Conservation (phyloP, 1,139 yeast species). For the Yamadazyma spencermartinsiae region DNA sequence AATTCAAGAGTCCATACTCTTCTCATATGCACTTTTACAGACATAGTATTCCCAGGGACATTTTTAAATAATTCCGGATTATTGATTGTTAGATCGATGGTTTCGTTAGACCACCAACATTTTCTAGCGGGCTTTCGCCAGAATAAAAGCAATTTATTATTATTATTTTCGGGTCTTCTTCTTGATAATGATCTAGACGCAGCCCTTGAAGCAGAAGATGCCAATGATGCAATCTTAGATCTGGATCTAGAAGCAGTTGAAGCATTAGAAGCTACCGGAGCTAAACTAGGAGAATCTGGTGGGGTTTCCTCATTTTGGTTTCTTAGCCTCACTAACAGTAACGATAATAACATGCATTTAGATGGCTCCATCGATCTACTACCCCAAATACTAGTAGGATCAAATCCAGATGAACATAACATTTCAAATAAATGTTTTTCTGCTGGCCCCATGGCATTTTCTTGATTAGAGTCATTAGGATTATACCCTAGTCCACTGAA, state of each 20-base stretch:
- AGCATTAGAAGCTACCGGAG: slow-evolving; percentile 48
- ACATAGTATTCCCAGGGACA: slow-evolving; percentile 21
- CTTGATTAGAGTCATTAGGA: slow-evolving; percentile 21
- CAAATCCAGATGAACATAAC: slow-evolving; percentile 90
- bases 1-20: slow-evolving; percentile 87
- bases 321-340: slow-evolving; percentile 73
- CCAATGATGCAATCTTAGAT: slow-evolving; percentile 42
- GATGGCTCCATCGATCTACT: slow-evolving; percentile 81
- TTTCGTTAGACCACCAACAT: slow-evolving; percentile 95
- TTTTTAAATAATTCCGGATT: slow-evolving; percentile 23
- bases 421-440: slow-evolving; percentile 93
- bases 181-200: slow-evolving; percentile 58
- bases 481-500: slow-evolving; percentile 70
- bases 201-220: slow-evolving; percentile 45
- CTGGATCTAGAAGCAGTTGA: slow-evolving; percentile 44
- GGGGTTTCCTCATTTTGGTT: slow-evolving; percentile 32
- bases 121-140: slow-evolving; percentile 99
- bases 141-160: slow-evolving; percentile 79
- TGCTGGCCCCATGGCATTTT: slow-evolving; percentile 74
- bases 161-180: slow-evolving; percentile 34
- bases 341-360: slow-evolving; percentile 81
- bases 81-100: slow-evolving; percentile 51
- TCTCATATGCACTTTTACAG: slow-evolving; percentile 64
- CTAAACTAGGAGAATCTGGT: slow-evolving; percentile 50
- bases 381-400: slow-evolving; percentile 76